Base-by-base conservation (phyloP, 1,139 yeast species). In the Kodamaea plutei region DNA sequence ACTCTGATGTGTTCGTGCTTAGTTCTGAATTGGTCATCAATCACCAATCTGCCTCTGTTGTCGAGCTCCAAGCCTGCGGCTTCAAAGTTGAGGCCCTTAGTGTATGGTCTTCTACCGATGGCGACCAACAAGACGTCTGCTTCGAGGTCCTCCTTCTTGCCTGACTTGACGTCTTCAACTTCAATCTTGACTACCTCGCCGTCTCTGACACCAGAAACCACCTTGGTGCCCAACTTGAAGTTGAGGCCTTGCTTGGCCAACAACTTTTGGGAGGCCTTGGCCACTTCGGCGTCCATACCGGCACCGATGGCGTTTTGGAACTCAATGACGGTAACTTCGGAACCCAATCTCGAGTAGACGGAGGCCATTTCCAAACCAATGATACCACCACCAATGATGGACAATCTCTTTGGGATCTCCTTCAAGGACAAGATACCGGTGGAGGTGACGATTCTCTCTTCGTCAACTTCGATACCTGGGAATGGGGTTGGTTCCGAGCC, bases 311-410 rank as follows among this genome's bases (percentile, higher is more conserved):
- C 76, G 51, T 73, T 72, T 64, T 82, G 87, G 77, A 78, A 93
- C 72, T 93, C 99, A 42, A 93, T 67, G 35, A 93, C 83, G 31
- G 97, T 89, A 42, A 93, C 98, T 68, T 91, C 89, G 31, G 96
- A 70, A 29, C 99, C 99, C 51, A 93, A 71, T 66, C 98, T 80
- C 37, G 93, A 69, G 83, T 94, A 93, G 30, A 93, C 98, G 21
- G 97, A 88, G 43, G 96, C 98, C 96, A 93, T 91, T 71, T 93
- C 99, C 50, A 93, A 77, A 56, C 99, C 99, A 58, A 93, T 93
- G 66, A 93, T 91, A 73, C 99, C 98, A 66, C 96, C 99, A 61
- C 99, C 99, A 52, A 93, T 91, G 64, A 93, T 79, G 48, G 94
- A 82, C 55, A 93, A 55, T 59, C 76, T 80, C 74, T 93, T 87